These are phyloP conservation scores for Pneumocystis jirovecii DNA, from an alignment of 1,139 yeast genomes.

Conservation along the genomic window DNA sequence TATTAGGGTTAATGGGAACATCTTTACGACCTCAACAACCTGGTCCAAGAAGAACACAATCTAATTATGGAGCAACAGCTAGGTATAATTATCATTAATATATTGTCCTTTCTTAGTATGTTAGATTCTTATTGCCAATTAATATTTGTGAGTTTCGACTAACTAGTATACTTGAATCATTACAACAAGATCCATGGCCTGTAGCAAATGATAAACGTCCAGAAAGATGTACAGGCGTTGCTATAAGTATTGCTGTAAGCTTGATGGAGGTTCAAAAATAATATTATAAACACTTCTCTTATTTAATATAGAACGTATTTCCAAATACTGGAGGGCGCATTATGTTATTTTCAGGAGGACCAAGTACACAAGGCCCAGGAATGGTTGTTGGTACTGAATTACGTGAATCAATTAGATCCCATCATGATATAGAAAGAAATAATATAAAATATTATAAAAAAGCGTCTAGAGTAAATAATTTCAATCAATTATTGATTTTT, in stretches of 20 bases:
- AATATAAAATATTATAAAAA: slow-evolving; percentile 83
- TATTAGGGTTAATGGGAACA: slow-evolving; percentile 41
- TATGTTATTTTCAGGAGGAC: slow-evolving; percentile 86
- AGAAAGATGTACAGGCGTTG: slow-evolving; percentile 85
- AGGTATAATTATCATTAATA: slow-evolving; percentile 4
- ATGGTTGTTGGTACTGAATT: slow-evolving; percentile 80
- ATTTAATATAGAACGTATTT: slow-evolving; percentile 38
- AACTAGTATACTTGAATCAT: slow-evolving; percentile 62
- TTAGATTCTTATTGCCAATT: slow-evolving; percentile 72
- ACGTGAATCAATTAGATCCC: slow-evolving; percentile 93
- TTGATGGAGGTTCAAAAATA: slow-evolving; percentile 37
- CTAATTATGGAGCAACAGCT: slow-evolving; percentile 15
- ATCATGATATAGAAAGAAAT: slow-evolving; percentile 83
- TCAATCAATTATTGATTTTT: background rate
- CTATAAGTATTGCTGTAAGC: slow-evolving; percentile 70
- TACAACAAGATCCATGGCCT: slow-evolving; percentile 83
- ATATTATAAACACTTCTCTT: background rate
- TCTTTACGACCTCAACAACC: slow-evolving; percentile 25
- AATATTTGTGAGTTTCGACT: slow-evolving; percentile 79
- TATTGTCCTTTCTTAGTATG: slow-evolving; percentile 23
- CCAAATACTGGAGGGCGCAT: slow-evolving; percentile 83
- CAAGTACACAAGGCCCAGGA: slow-evolving; percentile 92
- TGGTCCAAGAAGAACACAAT: slow-evolving; percentile 20
- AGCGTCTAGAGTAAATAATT: slow-evolving; percentile 41
- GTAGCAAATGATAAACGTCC: slow-evolving; percentile 80